These are phyloP conservation scores for Aspergillus unguis DNA, from an alignment of 2,329 filamentous ascomycete species.

Conservation along the genomic window DNA sequence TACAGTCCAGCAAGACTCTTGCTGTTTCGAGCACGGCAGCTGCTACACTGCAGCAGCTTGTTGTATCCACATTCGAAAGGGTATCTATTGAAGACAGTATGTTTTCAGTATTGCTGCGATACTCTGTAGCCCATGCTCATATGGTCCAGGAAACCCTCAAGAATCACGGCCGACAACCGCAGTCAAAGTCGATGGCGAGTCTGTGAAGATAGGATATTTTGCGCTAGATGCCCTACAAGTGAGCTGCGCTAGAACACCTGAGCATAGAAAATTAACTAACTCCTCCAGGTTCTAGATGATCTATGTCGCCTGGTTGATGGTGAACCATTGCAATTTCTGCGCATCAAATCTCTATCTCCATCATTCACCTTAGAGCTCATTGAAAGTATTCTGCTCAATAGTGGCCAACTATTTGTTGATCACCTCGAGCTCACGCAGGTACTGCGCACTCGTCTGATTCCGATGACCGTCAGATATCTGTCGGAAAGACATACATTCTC, in stretches of 20 bases:
- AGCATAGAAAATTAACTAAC: constrained; percentile 1
- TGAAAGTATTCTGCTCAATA: constrained; percentile 82
- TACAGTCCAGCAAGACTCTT: constrained; percentile 87
- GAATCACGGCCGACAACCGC: constrained; percentile 59
- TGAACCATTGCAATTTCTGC: constrained; percentile 76
- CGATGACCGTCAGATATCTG: constrained; percentile 72
- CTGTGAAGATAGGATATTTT: constrained; percentile 66
- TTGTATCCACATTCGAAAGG: constrained; percentile 91
- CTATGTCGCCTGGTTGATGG: constrained; percentile 84
- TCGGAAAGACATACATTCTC: constrained; percentile 77
- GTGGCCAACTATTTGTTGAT: constrained; percentile 71
- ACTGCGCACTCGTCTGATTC: constrained; percentile 73
- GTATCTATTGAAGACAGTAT: constrained; percentile 76
- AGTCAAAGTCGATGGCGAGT: constrained; percentile 63
- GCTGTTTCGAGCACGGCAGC: constrained; percentile 95
- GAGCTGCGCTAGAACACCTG: constrained; percentile 18
- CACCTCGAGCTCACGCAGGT: constrained; percentile 80
- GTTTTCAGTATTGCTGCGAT: constrained; percentile 27
- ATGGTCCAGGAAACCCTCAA: constrained; percentile 35
- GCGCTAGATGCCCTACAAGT: constrained; percentile 82
- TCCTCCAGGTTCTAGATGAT: constrained; percentile 72
- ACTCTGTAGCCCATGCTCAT: constrained; percentile 8
- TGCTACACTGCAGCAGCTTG: constrained; percentile 91
- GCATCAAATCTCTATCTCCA: constrained; percentile 72
- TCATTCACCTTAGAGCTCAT: constrained; percentile 88